A percentile compares a stretch with the other conserved stretches of the same genome.
Conservation (phyloP, 352 stramenopile species). For the Peronospora belbahrii region DNA sequence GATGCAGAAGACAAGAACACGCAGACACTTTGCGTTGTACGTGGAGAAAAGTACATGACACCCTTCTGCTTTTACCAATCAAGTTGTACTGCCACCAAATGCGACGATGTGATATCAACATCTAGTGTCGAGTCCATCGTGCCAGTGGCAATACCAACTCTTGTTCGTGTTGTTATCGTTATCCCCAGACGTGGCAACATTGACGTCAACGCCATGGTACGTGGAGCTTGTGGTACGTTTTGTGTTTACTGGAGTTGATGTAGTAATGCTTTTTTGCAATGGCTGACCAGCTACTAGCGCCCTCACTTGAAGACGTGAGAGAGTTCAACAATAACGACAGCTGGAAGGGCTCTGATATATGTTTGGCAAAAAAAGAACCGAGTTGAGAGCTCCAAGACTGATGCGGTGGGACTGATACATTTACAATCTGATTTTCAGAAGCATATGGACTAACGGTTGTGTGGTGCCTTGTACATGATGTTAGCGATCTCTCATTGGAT, state of each 20-base stretch:
- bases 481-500: conserved; percentile 45
- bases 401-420: conserved; percentile 10
- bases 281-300: conserved; percentile 26
- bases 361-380: conserved; percentile 13
- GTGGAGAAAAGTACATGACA: conserved; percentile 54
- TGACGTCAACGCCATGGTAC: conserved; percentile 58
- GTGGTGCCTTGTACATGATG: background rate
- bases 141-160: conserved; percentile 52
- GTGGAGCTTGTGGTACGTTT: background rate
- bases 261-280: background rate
- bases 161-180: conserved; percentile 51
- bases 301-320: conserved; percentile 21
- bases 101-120: conserved; percentile 1
- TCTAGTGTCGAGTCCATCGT: conserved; percentile 19
- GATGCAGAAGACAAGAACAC: conserved; percentile 1
- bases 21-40: conserved; percentile 44
- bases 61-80: conserved; percentile 53
- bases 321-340: conserved; percentile 24
- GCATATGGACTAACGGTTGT: background rate
- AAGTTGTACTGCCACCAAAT: background rate
- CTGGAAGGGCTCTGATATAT: conserved; percentile 30
- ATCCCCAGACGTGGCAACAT: conserved; percentile 52
- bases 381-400: background rate
- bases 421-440: background rate
- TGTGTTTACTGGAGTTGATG: background rate